phyloP scores from a whole-genome alignment of 176 grass and related monocot genomes.

The Otatea glauca region DNA sequence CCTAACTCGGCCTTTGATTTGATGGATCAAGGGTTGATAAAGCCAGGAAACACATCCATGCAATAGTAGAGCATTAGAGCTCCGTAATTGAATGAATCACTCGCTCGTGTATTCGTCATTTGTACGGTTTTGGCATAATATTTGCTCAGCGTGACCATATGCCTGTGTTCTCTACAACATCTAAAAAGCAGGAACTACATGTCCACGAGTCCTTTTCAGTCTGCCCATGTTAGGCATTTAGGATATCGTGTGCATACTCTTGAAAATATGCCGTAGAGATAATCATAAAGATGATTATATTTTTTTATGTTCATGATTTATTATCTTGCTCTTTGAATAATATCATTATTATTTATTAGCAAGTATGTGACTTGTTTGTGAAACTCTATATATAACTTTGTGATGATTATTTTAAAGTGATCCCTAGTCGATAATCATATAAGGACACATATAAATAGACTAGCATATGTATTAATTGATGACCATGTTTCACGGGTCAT shows the following conservation, averaged over 20 bases:
- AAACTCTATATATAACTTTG: too few species aligned
- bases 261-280: too few species aligned
- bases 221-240: background rate
- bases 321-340: too few species aligned
- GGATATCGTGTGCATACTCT: background rate
- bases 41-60: background rate
- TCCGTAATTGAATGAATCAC: background rate
- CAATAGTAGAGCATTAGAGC: background rate
- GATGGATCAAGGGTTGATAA: background rate
- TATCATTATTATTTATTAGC: too few species aligned
- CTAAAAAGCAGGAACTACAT: background rate
- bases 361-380: too few species aligned
- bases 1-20: background rate
- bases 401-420: too few species aligned
- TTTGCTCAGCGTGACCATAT: background rate
- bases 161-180: background rate
- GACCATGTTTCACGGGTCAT: too few species aligned
- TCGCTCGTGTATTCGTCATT: background rate
- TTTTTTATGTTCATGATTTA: too few species aligned
- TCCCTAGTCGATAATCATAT: too few species aligned
- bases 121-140: background rate
- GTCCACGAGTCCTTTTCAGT: conserved; percentile 24
- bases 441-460: too few species aligned
- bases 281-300: too few species aligned
- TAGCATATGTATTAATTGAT: too few species aligned